These are phyloP conservation scores for Psilocybe cubensis DNA, from an alignment of 768 basidiomycete species.

Conservation along the genomic window DNA sequence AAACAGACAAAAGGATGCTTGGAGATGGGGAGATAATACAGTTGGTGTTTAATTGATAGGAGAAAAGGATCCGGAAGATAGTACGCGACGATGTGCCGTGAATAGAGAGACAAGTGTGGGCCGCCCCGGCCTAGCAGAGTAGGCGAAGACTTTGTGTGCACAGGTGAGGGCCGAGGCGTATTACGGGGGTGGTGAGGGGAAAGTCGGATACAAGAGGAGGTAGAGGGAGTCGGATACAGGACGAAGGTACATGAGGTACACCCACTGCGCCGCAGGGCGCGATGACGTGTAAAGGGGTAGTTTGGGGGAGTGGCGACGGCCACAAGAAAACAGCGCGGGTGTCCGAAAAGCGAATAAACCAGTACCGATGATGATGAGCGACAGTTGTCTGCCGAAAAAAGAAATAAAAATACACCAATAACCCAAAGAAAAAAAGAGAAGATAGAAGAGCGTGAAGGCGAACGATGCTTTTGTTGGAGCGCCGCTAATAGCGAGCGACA, in stretches of 20 bases:
- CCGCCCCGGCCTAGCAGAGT: conserved; percentile 9
- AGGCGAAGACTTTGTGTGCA: not conserved
- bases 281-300: not conserved
- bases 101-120: not conserved
- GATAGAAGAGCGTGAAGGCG: not conserved
- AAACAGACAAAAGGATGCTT: not conserved
- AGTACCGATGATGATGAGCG: conserved; percentile 1
- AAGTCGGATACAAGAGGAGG: not conserved
- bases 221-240: not conserved
- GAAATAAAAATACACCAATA: conserved; percentile 11
- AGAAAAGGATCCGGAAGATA: conserved; percentile 11
- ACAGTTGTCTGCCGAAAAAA: not conserved
- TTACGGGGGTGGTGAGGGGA: not conserved
- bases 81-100: not conserved
- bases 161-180: conserved; percentile 1
- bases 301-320: not conserved
- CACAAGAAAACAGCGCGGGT: conserved; percentile 7
- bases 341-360: conserved; percentile 14
- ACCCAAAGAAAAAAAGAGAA: conserved; percentile 6
- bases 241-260: not conserved
- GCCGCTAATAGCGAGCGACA: not conserved
- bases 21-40: conserved; percentile 7
- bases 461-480: conserved; percentile 9
- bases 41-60: conserved; percentile 11
- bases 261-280: not conserved